Conservation (phyloP, 768 basidiomycete species). For the Mycena amicta region DNA sequence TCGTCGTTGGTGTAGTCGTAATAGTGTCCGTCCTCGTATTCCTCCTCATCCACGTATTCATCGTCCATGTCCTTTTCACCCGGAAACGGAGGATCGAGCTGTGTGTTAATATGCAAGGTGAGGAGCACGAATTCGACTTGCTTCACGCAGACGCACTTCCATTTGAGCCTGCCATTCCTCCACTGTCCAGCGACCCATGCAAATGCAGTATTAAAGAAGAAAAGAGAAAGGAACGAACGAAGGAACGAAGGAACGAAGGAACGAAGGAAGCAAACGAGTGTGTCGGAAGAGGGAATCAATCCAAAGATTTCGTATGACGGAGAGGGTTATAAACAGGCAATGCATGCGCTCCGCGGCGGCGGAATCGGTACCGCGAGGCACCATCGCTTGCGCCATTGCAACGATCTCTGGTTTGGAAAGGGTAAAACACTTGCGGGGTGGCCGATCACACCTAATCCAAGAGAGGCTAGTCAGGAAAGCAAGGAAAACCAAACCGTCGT, state of each 20-base stretch:
- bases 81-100: background rate
- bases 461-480: no score
- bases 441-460: no score
- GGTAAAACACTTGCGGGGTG: background rate
- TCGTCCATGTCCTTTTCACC: background rate
- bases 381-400: background rate
- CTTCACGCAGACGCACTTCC: conserved; percentile 1
- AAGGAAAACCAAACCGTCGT: no score
- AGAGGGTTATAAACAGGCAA: background rate
- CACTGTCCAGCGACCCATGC: conserved; percentile 16
- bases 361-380: background rate
- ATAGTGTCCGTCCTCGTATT: background rate
- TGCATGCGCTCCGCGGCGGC: background rate
- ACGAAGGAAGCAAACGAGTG: background rate
- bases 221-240: conserved; percentile 10
- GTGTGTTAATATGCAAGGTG: background rate
- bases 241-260: background rate
- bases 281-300: conserved; percentile 11
- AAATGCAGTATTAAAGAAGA: background rate
- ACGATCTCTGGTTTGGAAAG: background rate
- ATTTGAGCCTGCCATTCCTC: conserved; percentile 8
- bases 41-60: background rate
- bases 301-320: background rate
- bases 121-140: no score
- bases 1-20: background rate